Evolutionary conservation across 1,139 yeast species (phyloP), one percentile per base, ranked within the genome.

Genomic region (Nakaseomyces kungkrabaensis): DNA sequence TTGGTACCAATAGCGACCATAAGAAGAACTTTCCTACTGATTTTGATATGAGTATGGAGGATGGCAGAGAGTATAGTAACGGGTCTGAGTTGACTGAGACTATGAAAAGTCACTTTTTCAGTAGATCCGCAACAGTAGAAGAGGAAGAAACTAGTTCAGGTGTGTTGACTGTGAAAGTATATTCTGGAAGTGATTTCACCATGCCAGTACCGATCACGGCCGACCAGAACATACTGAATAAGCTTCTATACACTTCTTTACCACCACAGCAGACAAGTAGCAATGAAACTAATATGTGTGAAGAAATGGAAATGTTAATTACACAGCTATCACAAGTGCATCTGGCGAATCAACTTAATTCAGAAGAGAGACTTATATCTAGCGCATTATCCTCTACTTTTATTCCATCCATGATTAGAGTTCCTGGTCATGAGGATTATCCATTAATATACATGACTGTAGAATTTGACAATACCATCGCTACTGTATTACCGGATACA

Each of bases 401-500:
- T 52, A 72, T 85, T 45, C 94, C 94, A 6, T 78, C 90, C 0
- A 77, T 82, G 9, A 78, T 85, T 43, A 74, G 81, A 44, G 77
- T 84, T 34, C 87, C 87, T 11, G 68, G 71, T 4, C 62, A 70
- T 7, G 50, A 60, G 22, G 59, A 74, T 48, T 80, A 78, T 58
- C 76, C 85, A 9, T 70, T 82, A 51, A 70, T 83, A 45, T 85
- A 83, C 63, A 76, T 84, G 60, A 81, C 89, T 3, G 73, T 85
- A 47, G 94, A 85, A 64, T 84, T 83, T 58, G 94, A 85, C 60
- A 85, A 85, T 60, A 86, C 88, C 49, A 92, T 86, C 52, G 79
- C 88, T 52, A 79, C 87, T n/a, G 77, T 87, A 50, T 94, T 87
- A 58, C 90, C 95, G 4, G 80, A 80, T 44, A 74, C 78, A 52